phyloP scores from a whole-genome alignment of 2,329 filamentous ascomycete genomes.

The Cladosporium sp. region DNA sequence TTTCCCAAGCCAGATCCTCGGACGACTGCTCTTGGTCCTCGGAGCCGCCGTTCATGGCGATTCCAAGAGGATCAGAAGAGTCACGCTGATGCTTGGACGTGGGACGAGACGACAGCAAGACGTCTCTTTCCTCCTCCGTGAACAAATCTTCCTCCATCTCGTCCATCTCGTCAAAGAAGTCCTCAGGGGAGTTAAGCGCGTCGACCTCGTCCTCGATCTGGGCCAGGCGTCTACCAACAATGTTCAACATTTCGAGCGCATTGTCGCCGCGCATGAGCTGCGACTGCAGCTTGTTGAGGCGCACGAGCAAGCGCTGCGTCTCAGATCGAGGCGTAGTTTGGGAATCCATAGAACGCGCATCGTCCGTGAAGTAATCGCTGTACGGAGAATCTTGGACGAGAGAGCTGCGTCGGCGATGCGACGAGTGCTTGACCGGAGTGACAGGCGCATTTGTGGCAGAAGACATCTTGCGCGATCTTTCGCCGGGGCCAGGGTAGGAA shows the following conservation, averaged over 20 bases:
- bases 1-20: conserved; percentile 1
- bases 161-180: conserved; percentile 23
- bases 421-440: conserved; percentile 22
- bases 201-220: conserved; percentile 30
- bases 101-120: conserved; percentile 5
- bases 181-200: conserved; percentile 25
- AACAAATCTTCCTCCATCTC: conserved; percentile 29
- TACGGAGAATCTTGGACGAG: conserved; percentile 35
- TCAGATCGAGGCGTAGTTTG: conserved; percentile 23
- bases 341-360: conserved; percentile 26
- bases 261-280: conserved; percentile 30
- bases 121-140: conserved; percentile 26
- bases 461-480: conserved; percentile 18
- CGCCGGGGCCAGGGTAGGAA: conserved; percentile 14
- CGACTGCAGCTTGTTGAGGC: conserved; percentile 34
- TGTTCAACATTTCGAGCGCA: conserved; percentile 18
- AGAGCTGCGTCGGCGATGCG: conserved; percentile 17
- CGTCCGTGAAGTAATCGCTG: conserved; percentile 39
- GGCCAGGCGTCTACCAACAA: conserved; percentile 27
- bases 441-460: conserved; percentile 18
- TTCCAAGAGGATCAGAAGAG: background rate
- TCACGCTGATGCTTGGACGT: background rate
- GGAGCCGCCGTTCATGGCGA: background rate
- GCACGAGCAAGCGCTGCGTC: conserved; percentile 30
- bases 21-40: background rate